Base-by-base conservation (phyloP, 2,329 filamentous ascomycete species). In the Diaporthe velutina region DNA sequence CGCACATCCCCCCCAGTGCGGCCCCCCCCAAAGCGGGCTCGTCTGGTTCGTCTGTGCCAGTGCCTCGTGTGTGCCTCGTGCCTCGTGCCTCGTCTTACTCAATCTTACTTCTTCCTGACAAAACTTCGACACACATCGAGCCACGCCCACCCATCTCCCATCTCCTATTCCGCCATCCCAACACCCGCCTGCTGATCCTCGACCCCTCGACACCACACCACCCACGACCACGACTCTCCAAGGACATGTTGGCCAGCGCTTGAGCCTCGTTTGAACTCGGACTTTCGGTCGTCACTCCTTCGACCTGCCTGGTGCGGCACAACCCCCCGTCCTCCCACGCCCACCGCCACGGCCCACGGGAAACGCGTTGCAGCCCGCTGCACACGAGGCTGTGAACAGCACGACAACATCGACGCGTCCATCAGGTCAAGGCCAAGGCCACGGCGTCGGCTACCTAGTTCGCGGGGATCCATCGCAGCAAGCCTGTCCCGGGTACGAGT, bases 81-180 rank as follows among this genome's bases (percentile, higher is more conserved):
- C 71, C 71, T 73, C 71, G 71, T 73, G 61, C 72, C 64, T 70
- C 50, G 50, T 61, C 55, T 70, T 64, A 50, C 50, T 71, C 60
- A 42, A 74, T 70, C 66, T 67, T 67, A 66, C 55, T 38, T 42
- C 38, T 60, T 61, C 12, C 35, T 50, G 70, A 71, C 54, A 60
- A 70, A 70, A 48, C 64, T 52, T 67, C 45, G 13, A 60, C 60
- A 55, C 54, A 38, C 54, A 61, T 54, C n/a, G n/a, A n/a, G n/a
- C n/a, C n/a, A n/a, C n/a, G n/a, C n/a, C n/a, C n/a, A n/a, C n/a
- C n/a, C n/a, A n/a, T n/a, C n/a, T n/a, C n/a, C 35, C 72, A 42
- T 35, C 6, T 35, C 52, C 25, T 19, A 15, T 54, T n/a, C 38
- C 50, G 58, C 25, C 52, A 54, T 25, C 52, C 35, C n/a, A 28